Conservation (phyloP, 768 basidiomycete species). For the Daedalea quercina region DNA sequence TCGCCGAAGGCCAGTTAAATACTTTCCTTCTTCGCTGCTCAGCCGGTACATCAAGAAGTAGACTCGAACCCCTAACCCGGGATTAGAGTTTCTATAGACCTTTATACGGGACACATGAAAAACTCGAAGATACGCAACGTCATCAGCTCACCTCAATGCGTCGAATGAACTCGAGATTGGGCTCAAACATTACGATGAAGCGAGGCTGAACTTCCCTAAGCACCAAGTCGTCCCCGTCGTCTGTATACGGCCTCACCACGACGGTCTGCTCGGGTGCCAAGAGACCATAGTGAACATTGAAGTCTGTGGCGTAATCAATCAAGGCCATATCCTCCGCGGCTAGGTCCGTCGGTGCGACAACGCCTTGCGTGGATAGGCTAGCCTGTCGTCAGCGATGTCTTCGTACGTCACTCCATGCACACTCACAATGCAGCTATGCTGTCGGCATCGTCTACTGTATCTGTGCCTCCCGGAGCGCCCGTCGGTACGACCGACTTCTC, state of each 20-base stretch:
- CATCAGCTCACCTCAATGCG: slow-evolving; percentile 66
- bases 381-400: slow-evolving; percentile 9
- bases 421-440: slow-evolving; percentile 56
- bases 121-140: not conserved
- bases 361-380: slow-evolving; percentile 23
- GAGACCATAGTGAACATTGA: slow-evolving; percentile 76
- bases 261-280: slow-evolving; percentile 74
- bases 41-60: slow-evolving; percentile 95
- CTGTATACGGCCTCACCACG: slow-evolving; percentile 81
- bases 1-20: slow-evolving; percentile 77
- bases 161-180: slow-evolving; percentile 87
- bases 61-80: slow-evolving; percentile 77
- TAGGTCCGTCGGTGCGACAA: slow-evolving; percentile 1
- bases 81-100: slow-evolving; percentile 84
- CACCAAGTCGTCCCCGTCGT: slow-evolving; percentile 88
- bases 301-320: slow-evolving; percentile 41
- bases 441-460: slow-evolving; percentile 37
- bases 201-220: slow-evolving; percentile 83
- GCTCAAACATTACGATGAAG: slow-evolving; percentile 95
- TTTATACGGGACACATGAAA: slow-evolving; percentile 23
- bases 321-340: slow-evolving; percentile 11
- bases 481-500: slow-evolving; percentile 12
- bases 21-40: slow-evolving; percentile 94
- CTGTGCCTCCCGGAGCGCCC: slow-evolving; percentile 3
- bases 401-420: not conserved